Evolutionary conservation across 2,329 filamentous ascomycete species (phyloP).

Genomic region (Fusarium sp.): DNA sequence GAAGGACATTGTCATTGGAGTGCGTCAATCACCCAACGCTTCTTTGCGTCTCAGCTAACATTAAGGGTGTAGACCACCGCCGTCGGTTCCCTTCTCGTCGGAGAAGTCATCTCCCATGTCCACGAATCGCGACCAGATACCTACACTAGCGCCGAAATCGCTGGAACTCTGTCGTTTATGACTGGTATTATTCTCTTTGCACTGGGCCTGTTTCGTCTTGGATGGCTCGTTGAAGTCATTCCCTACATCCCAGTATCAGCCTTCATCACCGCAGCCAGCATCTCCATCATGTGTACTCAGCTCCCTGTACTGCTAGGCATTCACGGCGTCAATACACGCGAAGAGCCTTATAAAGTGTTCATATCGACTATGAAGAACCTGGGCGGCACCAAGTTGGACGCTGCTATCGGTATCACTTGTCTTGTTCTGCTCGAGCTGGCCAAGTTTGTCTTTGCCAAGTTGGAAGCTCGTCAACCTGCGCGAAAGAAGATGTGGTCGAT

Average conservation of each 20-base stretch:
- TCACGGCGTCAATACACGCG: constrained; percentile 54
- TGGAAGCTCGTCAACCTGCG: constrained; percentile 68
- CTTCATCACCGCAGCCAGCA: constrained; percentile 61
- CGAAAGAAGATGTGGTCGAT: constrained; percentile 76
- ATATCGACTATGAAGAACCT: constrained; percentile 54
- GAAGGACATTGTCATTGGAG: constrained; percentile 84
- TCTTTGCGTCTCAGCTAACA: not conserved
- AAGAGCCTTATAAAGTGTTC: constrained; percentile 54
- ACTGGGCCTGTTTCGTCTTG: constrained; percentile 57
- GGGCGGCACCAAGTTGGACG: constrained; percentile 66
- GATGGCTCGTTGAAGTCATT: constrained; percentile 63
- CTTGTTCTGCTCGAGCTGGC: constrained; percentile 68
- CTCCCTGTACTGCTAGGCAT: constrained; percentile 56
- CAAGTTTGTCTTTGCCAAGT: constrained; percentile 65
- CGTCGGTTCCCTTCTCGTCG: constrained; percentile 61
- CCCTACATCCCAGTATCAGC: constrained; percentile 60
- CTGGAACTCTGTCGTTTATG: constrained; percentile 56
- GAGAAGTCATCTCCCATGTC: constrained; percentile 55
- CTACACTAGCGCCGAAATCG: constrained; percentile 53
- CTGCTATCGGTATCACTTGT: constrained; percentile 76
- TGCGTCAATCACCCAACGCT: constrained; percentile 32
- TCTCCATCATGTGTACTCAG: constrained; percentile 61
- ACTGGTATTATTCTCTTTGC: constrained; percentile 55
- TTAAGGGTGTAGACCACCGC: constrained; percentile 60
- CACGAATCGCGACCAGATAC: constrained; percentile 46